Percentiles rank a stretch among this genome's conserved stretches.
phyloP scores from a whole-genome alignment of 495 filamentous ascomycete species.

The Aspergillus haitiensis region DNA sequence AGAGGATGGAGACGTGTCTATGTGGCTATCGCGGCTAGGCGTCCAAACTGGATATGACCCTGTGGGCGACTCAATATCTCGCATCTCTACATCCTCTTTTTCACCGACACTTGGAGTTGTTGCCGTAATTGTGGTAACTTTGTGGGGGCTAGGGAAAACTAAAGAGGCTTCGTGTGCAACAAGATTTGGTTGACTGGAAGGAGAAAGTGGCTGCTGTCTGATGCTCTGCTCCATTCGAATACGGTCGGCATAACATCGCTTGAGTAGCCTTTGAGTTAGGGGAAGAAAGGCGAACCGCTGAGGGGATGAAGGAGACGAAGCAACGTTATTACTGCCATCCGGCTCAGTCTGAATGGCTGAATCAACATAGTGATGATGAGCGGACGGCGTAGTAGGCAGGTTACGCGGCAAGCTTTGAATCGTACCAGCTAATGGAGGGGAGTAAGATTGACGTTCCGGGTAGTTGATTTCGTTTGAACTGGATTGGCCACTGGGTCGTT shows the following conservation, averaged over 20 bases:
- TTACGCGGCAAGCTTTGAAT: slow-evolving; percentile 33
- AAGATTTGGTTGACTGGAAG: slow-evolving; percentile 12
- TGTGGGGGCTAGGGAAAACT: slow-evolving; percentile 9
- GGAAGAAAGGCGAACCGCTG: slow-evolving; percentile 35
- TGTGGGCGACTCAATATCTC: slow-evolving; percentile 26
- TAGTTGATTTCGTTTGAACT: slow-evolving; percentile 19
- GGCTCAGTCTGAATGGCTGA: slow-evolving; percentile 47
- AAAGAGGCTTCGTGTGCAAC: slow-evolving; percentile 9
- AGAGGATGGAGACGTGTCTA: slow-evolving; percentile 20
- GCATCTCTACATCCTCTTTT: slow-evolving; percentile 39
- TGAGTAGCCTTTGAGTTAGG: slow-evolving; percentile 44
- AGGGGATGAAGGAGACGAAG: slow-evolving; percentile 17
- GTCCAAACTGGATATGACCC: slow-evolving; percentile 12
- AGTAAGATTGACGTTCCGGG: slow-evolving; percentile 29
- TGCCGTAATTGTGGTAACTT: slow-evolving; percentile 8
- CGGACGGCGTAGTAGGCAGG: slow-evolving; percentile 32
- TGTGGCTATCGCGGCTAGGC: slow-evolving; percentile 7
- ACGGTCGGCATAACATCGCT: slow-evolving; percentile 47
- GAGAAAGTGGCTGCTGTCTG: slow-evolving; percentile 18
- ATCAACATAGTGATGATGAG: slow-evolving; percentile 45
- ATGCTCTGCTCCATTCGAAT: slow-evolving; percentile 32
- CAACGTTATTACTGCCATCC: slow-evolving; percentile 34
- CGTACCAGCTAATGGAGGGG: slow-evolving; percentile 29
- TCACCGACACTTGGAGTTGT: slow-evolving; percentile 25
- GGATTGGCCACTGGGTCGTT: slow-evolving; percentile 47